Percentiles rank a stretch among this genome's conserved stretches.
Conservation (phyloP, 2,329 filamentous ascomycete species). For the Neofusicoccum sp. region DNA sequence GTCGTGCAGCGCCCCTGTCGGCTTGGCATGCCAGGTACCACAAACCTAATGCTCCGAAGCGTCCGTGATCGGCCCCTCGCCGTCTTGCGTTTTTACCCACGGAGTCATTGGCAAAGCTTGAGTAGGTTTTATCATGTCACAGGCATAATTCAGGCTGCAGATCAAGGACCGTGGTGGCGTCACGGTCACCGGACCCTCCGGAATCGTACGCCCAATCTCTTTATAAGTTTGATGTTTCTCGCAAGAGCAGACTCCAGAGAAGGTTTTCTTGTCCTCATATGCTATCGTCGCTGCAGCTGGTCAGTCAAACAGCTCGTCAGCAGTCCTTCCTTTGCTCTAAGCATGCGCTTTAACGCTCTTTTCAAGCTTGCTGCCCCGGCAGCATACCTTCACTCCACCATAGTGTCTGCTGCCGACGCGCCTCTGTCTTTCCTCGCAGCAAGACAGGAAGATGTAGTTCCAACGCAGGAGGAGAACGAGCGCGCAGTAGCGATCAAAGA, state of each 20-base stretch:
- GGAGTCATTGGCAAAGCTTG: neutral
- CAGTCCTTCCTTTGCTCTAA: neutral
- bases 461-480: constrained; percentile 16
- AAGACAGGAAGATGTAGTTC: neutral
- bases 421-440: neutral
- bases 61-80: neutral
- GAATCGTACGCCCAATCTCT: too few relatives aligned
- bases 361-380: neutral
- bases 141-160: neutral
- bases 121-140: neutral
- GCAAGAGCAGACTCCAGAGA: too few relatives aligned
- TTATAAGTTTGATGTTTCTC: too few relatives aligned
- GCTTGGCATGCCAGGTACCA: constrained; percentile 3
- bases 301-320: too few relatives aligned
- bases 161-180: neutral
- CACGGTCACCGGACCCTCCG: too few relatives aligned
- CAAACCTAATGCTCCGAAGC: neutral
- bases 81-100: neutral
- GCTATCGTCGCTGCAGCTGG: neutral
- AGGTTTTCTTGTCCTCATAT: neutral
- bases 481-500: constrained; percentile 35
- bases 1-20: neutral
- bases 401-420: neutral
- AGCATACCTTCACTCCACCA: neutral
- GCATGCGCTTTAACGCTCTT: neutral